phyloP scores from a whole-genome alignment of 192 early-diverging fungal species.

The Coemansia erecta region DNA sequence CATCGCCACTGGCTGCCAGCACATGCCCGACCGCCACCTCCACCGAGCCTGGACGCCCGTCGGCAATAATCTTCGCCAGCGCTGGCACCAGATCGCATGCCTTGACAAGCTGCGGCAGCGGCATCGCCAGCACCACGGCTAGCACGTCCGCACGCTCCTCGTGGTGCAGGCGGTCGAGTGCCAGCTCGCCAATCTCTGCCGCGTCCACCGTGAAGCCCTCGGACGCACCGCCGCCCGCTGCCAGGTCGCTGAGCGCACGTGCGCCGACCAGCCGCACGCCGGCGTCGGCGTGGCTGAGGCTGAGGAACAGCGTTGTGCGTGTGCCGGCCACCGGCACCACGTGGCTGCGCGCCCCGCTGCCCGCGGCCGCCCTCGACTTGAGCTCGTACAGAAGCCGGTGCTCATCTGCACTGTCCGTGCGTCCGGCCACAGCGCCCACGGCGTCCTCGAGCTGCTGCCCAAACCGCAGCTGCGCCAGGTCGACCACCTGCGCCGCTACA shows the following conservation, averaged over 20 bases:
- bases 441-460: conserved; percentile 14
- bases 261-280: conserved; percentile 70
- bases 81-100: conserved; percentile 16
- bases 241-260: conserved; percentile 61
- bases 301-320: conserved; percentile 77
- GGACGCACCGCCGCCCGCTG: conserved; percentile 24
- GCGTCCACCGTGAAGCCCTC: conserved; percentile 18
- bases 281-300: conserved; percentile 70
- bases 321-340: conserved; percentile 59
- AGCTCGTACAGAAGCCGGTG: conserved; percentile 37
- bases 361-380: conserved; percentile 17
- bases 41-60: conserved; percentile 15
- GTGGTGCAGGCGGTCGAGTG: conserved; percentile 27
- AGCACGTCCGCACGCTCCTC: conserved; percentile 40
- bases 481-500: neutral
- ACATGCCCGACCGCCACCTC: conserved; percentile 10
- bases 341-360: conserved; percentile 10
- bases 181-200: conserved; percentile 19
- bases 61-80: conserved; percentile 18
- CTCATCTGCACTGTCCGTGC: conserved; percentile 6
- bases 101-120: conserved; percentile 13
- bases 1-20: conserved; percentile 17
- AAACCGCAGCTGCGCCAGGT: conserved; percentile 31
- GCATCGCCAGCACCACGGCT: conserved; percentile 20
- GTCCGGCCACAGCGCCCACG: conserved; percentile 4